Evolutionary conservation across 1,139 yeast species (phyloP), one percentile per base, ranked within the genome.

Genomic region (Casaregolazyma lundiana): DNA sequence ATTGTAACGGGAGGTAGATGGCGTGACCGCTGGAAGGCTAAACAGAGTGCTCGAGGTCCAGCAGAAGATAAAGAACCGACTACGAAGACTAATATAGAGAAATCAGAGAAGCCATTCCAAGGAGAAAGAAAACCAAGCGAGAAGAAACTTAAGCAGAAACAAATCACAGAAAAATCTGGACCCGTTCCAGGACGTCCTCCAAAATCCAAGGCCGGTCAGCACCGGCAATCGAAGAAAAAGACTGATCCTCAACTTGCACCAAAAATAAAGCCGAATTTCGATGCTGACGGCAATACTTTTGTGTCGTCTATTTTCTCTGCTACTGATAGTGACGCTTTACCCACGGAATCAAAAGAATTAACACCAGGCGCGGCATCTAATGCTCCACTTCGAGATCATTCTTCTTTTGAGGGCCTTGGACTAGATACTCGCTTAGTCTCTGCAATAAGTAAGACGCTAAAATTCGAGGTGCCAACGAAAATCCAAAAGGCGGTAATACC

Each of bases 261-360:
- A 3, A 36, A 35, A 26, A 36, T 35, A 26, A 38, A 44, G 22
- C 38, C 44, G 4, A 26, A 26, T 9, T 41, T 41, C 20, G 35
- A 37, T 11, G 35, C 32, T 9, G 65, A 55, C 29, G 59, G 56
- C 22, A 75, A 76, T 50, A 73, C 85, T 1, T 80, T 82, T 59
- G 90, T 90, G 1, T 86, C 97, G 0, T 89, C 97, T 1, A 70
- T 90, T 45, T 90, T 90, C 70, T 84, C 96, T 0, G 80, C 94
- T 1, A 85, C 81, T 53, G 70, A 69, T 5, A 55, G 46, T 1
- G 53, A 64, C 2, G 46, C 42, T 2, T 44, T 24, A n/a, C 20
- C 38, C 19, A 38, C 35, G n/a, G 45, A 35, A 17, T 45, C 34
- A 9, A 53, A 48, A 6, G 59, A 55, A 8, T 70, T 65, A 16